Base-by-base conservation (phyloP, 768 basidiomycete genomes). In the Leccinum sublutescens region DNA sequence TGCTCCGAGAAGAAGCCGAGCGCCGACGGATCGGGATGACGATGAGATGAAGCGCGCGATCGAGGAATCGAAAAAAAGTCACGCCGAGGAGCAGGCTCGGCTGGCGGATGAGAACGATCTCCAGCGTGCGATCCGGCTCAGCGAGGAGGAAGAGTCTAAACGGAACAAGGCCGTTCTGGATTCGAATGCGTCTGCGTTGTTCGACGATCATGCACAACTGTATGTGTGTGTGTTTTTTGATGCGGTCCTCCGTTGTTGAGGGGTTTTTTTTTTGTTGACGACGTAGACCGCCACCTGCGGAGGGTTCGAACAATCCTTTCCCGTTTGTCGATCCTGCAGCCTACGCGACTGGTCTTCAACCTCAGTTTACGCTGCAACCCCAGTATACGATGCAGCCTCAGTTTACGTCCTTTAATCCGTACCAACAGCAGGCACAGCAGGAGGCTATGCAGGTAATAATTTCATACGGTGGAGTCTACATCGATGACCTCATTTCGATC, bases 341-440 rank as follows among this genome's bases (percentile, higher is more conserved):
- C 17, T 84, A 82, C 59, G 76, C 83, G 21, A 78, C 79, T 31
- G 83, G 84, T 10, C 75, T 86, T 27, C 84, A 85, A 60, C 83
- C 91, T 2, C 93, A 94, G 65, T 87, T 81, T 68, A 90, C 89
- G 1, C 25, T 93, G 29, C 91, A 92, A 68, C 88, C 90, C 3
- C 93, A 94, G 65, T 86, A 79, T 5, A 76, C 81, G 12, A 67
- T 93, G 49, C 89, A 89, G 64, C 90, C 91, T 0, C 94, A 95
- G 66, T 92, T 90, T 72, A 94, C 92, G 8, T 86, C 91, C 1
- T 98, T 93, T 81, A 98, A 98, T 73, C 92, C 92, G 0, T 94
- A 93, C 63, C 91, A 93, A 68, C 93, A 95, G 71, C 95, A 95
- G 70, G 85, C 89, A 50, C 90, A 95, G 66, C 93, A 95, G 66